Evolutionary conservation across 352 stramenopile genomes (phyloP).

Genomic region (Pythium folliculosum): DNA sequence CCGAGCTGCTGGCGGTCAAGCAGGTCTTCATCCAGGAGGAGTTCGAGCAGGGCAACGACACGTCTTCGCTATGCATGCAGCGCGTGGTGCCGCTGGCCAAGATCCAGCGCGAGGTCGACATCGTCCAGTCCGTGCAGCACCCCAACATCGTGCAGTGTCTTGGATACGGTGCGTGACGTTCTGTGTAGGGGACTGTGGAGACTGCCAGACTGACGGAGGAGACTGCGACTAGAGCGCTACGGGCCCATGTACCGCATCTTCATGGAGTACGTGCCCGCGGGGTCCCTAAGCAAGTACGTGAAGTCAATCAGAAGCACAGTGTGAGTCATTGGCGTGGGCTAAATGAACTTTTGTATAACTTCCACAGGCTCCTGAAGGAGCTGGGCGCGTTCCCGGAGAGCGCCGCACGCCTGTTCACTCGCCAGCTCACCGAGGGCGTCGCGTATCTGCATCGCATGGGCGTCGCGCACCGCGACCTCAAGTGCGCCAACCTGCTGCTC

Average conservation of each 20-base stretch:
- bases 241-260: slow-evolving; percentile 71
- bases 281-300: slow-evolving; percentile 70
- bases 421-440: slow-evolving; percentile 63
- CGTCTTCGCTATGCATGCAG: slow-evolving; percentile 58
- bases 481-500: slow-evolving; percentile 86
- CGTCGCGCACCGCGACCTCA: slow-evolving; percentile 87
- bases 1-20: slow-evolving; percentile 87
- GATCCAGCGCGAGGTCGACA: slow-evolving; percentile 58
- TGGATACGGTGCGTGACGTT: slow-evolving; percentile 42
- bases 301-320: not conserved
- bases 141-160: slow-evolving; percentile 65
- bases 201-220: too few species aligned
- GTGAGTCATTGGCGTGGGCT: not conserved
- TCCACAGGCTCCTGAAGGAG: slow-evolving; percentile 68
- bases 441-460: slow-evolving; percentile 68
- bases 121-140: slow-evolving; percentile 54
- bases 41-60: slow-evolving; percentile 64
- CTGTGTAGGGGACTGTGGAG: too few species aligned
- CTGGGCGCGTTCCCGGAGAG: slow-evolving; percentile 74
- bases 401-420: slow-evolving; percentile 56
- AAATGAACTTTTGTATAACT: not conserved
- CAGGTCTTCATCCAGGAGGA: slow-evolving; percentile 86
- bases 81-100: slow-evolving; percentile 50
- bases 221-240: slow-evolving; percentile 39
- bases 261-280: slow-evolving; percentile 86